Conservation (phyloP, 176 grass and related monocot genomes). For the Zoysia japonica region DNA sequence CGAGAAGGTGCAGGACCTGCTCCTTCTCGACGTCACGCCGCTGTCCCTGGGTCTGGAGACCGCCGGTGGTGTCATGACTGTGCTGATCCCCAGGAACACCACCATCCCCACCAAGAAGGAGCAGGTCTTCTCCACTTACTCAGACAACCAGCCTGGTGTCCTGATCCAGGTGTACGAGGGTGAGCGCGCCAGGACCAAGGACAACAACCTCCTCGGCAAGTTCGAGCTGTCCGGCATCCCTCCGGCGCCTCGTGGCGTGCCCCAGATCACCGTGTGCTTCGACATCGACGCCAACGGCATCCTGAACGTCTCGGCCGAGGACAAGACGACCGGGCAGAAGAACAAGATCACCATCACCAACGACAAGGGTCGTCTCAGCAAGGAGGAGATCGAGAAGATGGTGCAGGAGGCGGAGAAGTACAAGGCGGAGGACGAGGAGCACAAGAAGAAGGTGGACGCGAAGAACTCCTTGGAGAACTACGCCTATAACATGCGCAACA, state of each 20-base stretch:
- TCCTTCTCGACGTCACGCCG: slow-evolving; percentile 52
- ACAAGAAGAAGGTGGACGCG: slow-evolving; percentile 58
- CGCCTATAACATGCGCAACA: slow-evolving; percentile 65
- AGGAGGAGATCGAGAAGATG: slow-evolving; percentile 71
- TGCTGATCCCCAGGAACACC: slow-evolving; percentile 60
- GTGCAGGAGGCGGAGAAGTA: slow-evolving; percentile 56
- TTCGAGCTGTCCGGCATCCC: slow-evolving; percentile 63
- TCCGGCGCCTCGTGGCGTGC: slow-evolving; percentile 56
- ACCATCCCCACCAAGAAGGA: slow-evolving; percentile 65
- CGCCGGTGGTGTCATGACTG: slow-evolving; percentile 55
- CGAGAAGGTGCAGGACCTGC: slow-evolving; percentile 65
- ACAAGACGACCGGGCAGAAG: slow-evolving; percentile 64
- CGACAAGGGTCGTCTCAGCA: slow-evolving; percentile 59
- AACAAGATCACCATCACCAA: slow-evolving; percentile 64
- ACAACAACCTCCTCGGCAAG: slow-evolving; percentile 64
- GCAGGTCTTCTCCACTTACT: slow-evolving; percentile 66
- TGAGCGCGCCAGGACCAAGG: slow-evolving; percentile 53
- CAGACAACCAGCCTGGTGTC: slow-evolving; percentile 61
- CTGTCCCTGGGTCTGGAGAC: slow-evolving; percentile 68
- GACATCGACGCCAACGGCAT: slow-evolving; percentile 63
- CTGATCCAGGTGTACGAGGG: slow-evolving; percentile 63
- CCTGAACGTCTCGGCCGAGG: slow-evolving; percentile 51
- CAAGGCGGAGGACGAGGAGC: slow-evolving; percentile 57
- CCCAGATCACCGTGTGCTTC: slow-evolving; percentile 60
- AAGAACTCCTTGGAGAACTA: slow-evolving; percentile 60